Conservation (phyloP, 495 filamentous ascomycete genomes). For the Penicillium steckii region DNA sequence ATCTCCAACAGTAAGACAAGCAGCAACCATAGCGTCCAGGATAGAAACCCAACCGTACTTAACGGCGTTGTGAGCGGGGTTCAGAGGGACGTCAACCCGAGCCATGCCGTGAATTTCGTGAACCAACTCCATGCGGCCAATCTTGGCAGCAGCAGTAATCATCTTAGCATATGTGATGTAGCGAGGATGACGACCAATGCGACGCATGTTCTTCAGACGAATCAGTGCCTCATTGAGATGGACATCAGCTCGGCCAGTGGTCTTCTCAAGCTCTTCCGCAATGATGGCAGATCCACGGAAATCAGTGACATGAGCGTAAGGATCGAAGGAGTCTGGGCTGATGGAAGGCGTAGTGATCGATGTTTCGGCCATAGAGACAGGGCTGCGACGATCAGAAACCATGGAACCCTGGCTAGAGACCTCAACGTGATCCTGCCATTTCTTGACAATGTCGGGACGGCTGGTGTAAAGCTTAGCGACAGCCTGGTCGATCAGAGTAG, state of each 20-base stretch:
- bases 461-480: constrained; percentile 51
- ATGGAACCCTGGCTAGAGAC: constrained; percentile 33
- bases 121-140: constrained; percentile 73
- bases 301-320: constrained; percentile 85
- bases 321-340: constrained; percentile 80
- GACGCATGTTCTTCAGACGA: constrained; percentile 89
- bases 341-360: constrained; percentile 41
- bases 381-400: constrained; percentile 37
- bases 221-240: constrained; percentile 78
- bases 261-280: constrained; percentile 78
- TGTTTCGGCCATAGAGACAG: constrained; percentile 36
- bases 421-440: constrained; percentile 57
- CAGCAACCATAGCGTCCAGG: constrained; percentile 92
- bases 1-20: constrained; percentile 81
- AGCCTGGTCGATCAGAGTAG: constrained; percentile 54
- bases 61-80: constrained; percentile 77
- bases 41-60: constrained; percentile 94
- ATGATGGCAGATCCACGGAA: constrained; percentile 89
- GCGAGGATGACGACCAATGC: constrained; percentile 83
- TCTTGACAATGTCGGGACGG: constrained; percentile 55
- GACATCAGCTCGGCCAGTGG: constrained; percentile 61
- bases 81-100: constrained; percentile 77
- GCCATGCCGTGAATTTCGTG: constrained; percentile 87
- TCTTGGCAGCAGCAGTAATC: constrained; percentile 84
- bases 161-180: constrained; percentile 96